A percentile compares a stretch with the other conserved stretches of the same genome.
phyloP scores from a whole-genome alignment of 768 basidiomycete genomes.

The Psilocybe cyanescens region DNA sequence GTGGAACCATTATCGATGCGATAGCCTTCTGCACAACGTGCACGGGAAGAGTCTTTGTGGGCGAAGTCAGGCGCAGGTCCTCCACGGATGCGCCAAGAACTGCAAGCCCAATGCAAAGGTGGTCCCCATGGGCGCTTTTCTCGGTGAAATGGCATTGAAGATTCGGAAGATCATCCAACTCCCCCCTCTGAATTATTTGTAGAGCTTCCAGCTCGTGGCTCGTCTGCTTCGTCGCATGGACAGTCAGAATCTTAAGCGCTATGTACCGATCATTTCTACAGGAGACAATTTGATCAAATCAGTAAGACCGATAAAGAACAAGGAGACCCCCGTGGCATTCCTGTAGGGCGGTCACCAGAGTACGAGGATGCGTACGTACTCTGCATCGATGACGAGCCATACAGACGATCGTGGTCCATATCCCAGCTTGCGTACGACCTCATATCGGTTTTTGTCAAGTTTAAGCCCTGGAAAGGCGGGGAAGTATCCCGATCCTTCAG shows the following conservation, averaged over 20 bases:
- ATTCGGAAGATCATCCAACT: neutral
- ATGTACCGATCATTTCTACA: neutral
- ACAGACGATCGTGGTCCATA: slow-evolving; percentile 20
- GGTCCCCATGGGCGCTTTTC: slow-evolving; percentile 15
- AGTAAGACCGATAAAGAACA: neutral
- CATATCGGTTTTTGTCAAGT: slow-evolving; percentile 12
- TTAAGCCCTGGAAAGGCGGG: slow-evolving; percentile 19
- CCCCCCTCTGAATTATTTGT: neutral
- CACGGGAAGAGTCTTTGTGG: slow-evolving; percentile 11
- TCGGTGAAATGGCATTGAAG: slow-evolving; percentile 14
- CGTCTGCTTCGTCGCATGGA: slow-evolving; percentile 5
- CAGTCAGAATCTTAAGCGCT: slow-evolving; percentile 15
- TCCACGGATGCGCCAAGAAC: slow-evolving; percentile 2
- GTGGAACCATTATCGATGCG: neutral
- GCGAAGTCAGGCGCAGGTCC: slow-evolving; percentile 10
- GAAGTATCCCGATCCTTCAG: slow-evolving; percentile 22
- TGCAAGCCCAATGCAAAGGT: slow-evolving; percentile 16
- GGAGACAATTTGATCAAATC: neutral
- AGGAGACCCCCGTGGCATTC: too few relatives aligned
- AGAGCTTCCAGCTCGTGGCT: neutral
- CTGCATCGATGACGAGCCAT: slow-evolving; percentile 13
- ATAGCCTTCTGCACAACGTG: slow-evolving; percentile 18
- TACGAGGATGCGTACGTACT: neutral
- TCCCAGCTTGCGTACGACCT: slow-evolving; percentile 18
- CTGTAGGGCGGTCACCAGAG: too few relatives aligned